These are phyloP conservation scores for Yarrowia divulgata DNA, from an alignment of 805 yeast species.

Conservation along the genomic window DNA sequence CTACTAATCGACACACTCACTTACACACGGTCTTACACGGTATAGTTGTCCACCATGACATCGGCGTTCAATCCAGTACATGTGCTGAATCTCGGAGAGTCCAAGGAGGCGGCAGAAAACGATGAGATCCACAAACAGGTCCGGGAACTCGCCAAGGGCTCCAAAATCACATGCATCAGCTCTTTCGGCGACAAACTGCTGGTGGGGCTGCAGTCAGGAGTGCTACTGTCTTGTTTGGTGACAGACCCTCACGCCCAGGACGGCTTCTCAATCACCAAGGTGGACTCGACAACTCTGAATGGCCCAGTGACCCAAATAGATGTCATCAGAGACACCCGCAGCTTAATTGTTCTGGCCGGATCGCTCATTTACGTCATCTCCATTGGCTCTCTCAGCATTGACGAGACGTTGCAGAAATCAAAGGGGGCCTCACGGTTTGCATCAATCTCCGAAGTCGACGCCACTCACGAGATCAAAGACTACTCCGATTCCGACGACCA, in stretches of 20 bases:
- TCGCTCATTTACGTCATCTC: conserved; percentile 50
- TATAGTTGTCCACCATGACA: conserved; percentile 9
- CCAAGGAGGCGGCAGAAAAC: conserved; percentile 5
- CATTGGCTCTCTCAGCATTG: conserved; percentile 47
- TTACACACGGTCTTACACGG: neutral
- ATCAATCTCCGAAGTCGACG: conserved; percentile 41
- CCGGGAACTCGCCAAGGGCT: conserved; percentile 20
- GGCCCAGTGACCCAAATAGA: conserved; percentile 50
- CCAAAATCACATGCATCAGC: conserved; percentile 42
- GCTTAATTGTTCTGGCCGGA: conserved; percentile 49
- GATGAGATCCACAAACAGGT: conserved; percentile 14
- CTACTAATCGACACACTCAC: neutral
- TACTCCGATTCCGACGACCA: neutral
- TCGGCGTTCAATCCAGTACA: conserved; percentile 34
- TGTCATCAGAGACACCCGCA: conserved; percentile 49
- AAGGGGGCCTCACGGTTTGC: conserved; percentile 50
- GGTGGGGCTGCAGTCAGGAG: conserved; percentile 48
- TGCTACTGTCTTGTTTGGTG: conserved; percentile 45
- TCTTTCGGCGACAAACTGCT: conserved; percentile 46
- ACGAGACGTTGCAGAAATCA: conserved; percentile 50
- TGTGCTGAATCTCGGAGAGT: conserved; percentile 30
- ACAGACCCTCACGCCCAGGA: conserved; percentile 44
- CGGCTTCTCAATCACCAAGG: conserved; percentile 41
- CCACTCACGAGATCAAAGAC: conserved; percentile 5
- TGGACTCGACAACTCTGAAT: conserved; percentile 43